Base-by-base conservation (phyloP, 139 green algal species). In the Zygnema cylindricum region DNA sequence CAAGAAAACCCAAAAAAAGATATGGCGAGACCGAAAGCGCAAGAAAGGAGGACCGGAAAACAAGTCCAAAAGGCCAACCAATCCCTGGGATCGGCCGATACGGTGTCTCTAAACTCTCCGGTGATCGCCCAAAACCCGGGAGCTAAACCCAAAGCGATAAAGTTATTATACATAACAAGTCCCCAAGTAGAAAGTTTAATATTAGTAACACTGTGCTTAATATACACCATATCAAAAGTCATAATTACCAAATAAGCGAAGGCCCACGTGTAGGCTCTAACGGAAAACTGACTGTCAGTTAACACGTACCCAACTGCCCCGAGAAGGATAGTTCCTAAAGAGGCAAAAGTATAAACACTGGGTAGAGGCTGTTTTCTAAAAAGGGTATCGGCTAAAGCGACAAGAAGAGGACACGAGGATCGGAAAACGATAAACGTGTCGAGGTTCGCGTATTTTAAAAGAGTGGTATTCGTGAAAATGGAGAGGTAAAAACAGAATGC, bases 1-100 rank as follows among this genome's bases (percentile, higher is more conserved):
- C 96, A 92, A 55, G 93, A 69, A 86, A 97, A 97, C 43, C 85
- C 90, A 54, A 92, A 93, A 86, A 95, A 96, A 69, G 33, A 90
- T 86, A 96, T 95, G 77, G 85, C 92, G 3, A 95, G 69, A 33
- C 95, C 95, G 38, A 94, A 92, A 0, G 93, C 40, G 93, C 95
- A 98, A 0, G 94, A 96, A 22, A 95, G 79, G 16, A 91, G 0
- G 42, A 98, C 69, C 2, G 93, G 89, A 0, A 78, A 69, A 22
- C 81, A 22, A 33, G 69, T 84, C 7, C 83, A 43, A 57, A 78
- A 40, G 2, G 2, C 2, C 76, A 84, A n/a, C 38, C 40, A 84
- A 38, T 84, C 77, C 2, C 76, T 2, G 2, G 33, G 3, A 54
- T 84, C 25, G 33, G 40, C 40, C 2, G 77, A 21, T 25, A 2